phyloP scores from a whole-genome alignment of 2,329 filamentous ascomycete genomes.

The Penicillium frequentans region DNA sequence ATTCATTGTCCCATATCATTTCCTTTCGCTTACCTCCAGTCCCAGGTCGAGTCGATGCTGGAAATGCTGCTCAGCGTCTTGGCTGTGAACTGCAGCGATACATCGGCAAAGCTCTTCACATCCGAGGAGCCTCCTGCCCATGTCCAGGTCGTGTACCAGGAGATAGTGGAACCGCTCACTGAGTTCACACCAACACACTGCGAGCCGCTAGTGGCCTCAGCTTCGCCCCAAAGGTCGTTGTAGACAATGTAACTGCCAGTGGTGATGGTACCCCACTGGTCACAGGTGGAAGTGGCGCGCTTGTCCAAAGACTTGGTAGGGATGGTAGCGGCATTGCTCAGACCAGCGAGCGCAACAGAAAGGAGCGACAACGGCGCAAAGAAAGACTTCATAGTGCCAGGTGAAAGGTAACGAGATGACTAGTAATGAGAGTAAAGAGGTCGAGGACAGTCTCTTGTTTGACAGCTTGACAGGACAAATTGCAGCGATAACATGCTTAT shows the following conservation, averaged over 20 bases:
- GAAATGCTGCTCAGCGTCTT: conserved; percentile 36
- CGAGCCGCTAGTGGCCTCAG: conserved; percentile 34
- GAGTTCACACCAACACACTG: conserved; percentile 47
- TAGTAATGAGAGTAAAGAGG: background rate
- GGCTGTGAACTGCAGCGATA: conserved; percentile 39
- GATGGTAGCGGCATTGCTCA: conserved; percentile 25
- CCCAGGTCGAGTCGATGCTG: conserved; percentile 47
- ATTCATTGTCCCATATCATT: background rate
- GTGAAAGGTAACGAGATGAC: background rate
- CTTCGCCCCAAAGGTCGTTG: conserved; percentile 55
- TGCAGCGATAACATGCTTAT: background rate
- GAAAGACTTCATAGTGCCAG: conserved; percentile 30
- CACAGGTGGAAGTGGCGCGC: conserved; percentile 40
- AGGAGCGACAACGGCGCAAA: conserved; percentile 21
- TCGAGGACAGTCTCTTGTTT: background rate
- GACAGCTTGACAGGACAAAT: background rate
- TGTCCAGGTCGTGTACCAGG: conserved; percentile 48
- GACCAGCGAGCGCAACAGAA: conserved; percentile 19
- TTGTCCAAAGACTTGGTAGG: conserved; percentile 20
- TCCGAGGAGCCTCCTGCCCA: conserved; percentile 43
- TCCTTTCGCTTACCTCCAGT: conserved; percentile 39
- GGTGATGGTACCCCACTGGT: conserved; percentile 38
- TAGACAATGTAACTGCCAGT: conserved; percentile 51
- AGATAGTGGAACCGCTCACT: conserved; percentile 34
- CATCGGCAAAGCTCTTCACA: conserved; percentile 52